phyloP scores from a whole-genome alignment of 805 yeast genomes.

The Deakozyma indianensis region DNA sequence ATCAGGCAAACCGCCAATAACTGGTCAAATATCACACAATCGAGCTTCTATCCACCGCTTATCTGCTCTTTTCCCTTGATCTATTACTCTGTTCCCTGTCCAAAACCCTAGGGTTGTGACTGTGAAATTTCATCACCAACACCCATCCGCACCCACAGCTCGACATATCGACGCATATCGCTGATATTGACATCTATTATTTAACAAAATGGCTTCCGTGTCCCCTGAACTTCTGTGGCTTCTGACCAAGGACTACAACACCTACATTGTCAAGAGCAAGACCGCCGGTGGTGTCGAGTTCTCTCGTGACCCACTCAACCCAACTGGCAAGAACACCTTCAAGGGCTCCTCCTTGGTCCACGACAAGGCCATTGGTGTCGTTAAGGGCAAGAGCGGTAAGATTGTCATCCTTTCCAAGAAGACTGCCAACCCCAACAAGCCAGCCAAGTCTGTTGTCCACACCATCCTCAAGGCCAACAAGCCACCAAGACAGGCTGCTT shows the following conservation, averaged over 20 bases:
- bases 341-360: slow-evolving; percentile 34
- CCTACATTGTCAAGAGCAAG: slow-evolving; percentile 34
- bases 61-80: too few relatives aligned
- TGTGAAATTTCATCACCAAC: too few relatives aligned
- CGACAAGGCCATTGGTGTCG: slow-evolving; percentile 35
- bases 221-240: slow-evolving; percentile 36
- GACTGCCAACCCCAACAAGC: slow-evolving; percentile 33
- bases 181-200: too few relatives aligned
- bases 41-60: too few relatives aligned
- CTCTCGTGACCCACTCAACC: slow-evolving; percentile 38
- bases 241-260: slow-evolving; percentile 31
- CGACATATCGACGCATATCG: too few relatives aligned
- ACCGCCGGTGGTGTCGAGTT: slow-evolving; percentile 26
- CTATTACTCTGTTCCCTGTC: too few relatives aligned
- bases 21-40: too few relatives aligned
- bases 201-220: slow-evolving; percentile 17
- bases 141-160: too few relatives aligned
- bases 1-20: too few relatives aligned
- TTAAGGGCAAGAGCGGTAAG: slow-evolving; percentile 18
- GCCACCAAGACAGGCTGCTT: slow-evolving; percentile 29
- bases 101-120: too few relatives aligned
- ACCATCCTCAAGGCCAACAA: slow-evolving; percentile 29
- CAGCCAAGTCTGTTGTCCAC: slow-evolving; percentile 26
- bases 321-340: slow-evolving; percentile 31
- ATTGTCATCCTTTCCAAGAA: slow-evolving; percentile 29